These are phyloP conservation scores for Annulohypoxylon nitens DNA, from an alignment of 495 filamentous ascomycete species.

Conservation along the genomic window DNA sequence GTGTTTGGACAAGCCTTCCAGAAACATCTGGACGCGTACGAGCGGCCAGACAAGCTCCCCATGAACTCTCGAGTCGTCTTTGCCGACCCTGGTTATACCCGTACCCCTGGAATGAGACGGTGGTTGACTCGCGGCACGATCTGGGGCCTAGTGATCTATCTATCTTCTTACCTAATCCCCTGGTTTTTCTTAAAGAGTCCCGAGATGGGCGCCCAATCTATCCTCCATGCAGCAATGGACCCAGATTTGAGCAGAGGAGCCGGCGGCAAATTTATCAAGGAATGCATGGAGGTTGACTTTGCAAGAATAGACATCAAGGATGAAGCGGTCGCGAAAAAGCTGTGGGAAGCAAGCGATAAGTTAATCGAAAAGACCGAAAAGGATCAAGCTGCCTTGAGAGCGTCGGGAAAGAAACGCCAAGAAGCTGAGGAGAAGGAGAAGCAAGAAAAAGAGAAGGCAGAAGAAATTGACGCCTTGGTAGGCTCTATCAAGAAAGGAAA, in stretches of 20 bases:
- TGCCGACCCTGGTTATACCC: conserved; percentile 84
- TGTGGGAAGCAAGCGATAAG: conserved; percentile 91
- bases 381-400: conserved; percentile 75
- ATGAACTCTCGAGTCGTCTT: conserved; percentile 83
- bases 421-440: conserved; percentile 63
- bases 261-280: conserved; percentile 84
- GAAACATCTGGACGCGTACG: conserved; percentile 84
- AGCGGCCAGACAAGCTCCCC: conserved; percentile 83
- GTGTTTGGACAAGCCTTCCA: conserved; percentile 89
- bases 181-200: conserved; percentile 92
- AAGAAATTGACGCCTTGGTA: conserved; percentile 60
- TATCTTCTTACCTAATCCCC: conserved; percentile 80
- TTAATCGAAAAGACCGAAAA: conserved; percentile 87
- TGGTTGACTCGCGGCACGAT: conserved; percentile 88
- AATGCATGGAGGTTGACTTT: conserved; percentile 82
- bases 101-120: conserved; percentile 87
- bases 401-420: conserved; percentile 75
- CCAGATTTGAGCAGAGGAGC: conserved; percentile 69
- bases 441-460: conserved; percentile 59
- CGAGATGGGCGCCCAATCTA: conserved; percentile 84
- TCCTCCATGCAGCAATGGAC: conserved; percentile 89
- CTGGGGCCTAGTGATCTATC: conserved; percentile 82
- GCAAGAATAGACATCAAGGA: conserved; percentile 80
- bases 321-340: conserved; percentile 79
- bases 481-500: conserved; percentile 58